These are phyloP conservation scores for Inosperma sp. DNA, from an alignment of 768 basidiomycete species.

Conservation along the genomic window DNA sequence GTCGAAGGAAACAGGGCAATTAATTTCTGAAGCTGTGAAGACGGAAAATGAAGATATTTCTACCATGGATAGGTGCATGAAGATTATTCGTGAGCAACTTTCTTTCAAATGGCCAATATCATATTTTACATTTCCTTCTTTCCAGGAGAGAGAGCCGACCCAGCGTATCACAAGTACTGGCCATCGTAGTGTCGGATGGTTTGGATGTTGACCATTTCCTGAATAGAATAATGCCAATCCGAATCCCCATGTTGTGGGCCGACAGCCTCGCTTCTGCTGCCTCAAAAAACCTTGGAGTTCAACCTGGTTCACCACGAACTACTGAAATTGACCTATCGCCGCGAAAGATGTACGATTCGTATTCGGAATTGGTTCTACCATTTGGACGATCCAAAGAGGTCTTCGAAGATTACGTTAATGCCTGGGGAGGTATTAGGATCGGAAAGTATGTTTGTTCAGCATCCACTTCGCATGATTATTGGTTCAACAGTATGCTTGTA, in stretches of 20 bases:
- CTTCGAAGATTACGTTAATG: conserved; percentile 68
- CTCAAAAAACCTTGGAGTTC: conserved; percentile 25
- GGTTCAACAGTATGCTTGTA: conserved; percentile 15
- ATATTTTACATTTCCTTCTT: conserved; percentile 3
- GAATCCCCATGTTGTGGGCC: conserved; percentile 52
- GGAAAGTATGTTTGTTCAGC: conserved; percentile 44
- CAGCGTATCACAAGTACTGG: conserved; percentile 46
- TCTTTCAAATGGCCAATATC: background rate
- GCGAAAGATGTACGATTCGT: conserved; percentile 67
- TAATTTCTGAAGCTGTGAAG: conserved; percentile 15
- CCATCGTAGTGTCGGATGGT: background rate
- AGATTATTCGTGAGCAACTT: conserved; percentile 48
- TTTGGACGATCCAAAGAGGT: conserved; percentile 56
- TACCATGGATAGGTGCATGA: conserved; percentile 53
- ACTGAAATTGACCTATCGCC: conserved; percentile 30
- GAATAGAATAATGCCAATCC: conserved; percentile 51
- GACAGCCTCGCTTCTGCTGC: conserved; percentile 53
- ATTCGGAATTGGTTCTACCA: conserved; percentile 59
- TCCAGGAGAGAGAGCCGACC: conserved; percentile 49
- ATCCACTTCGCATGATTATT: background rate
- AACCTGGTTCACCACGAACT: conserved; percentile 10
- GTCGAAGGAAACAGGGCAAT: background rate
- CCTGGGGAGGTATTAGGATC: conserved; percentile 63
- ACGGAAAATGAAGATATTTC: conserved; percentile 58
- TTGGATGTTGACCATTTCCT: background rate